Evolutionary conservation across 139 green algal species (phyloP).

Genomic region (Closterium sp.): DNA sequence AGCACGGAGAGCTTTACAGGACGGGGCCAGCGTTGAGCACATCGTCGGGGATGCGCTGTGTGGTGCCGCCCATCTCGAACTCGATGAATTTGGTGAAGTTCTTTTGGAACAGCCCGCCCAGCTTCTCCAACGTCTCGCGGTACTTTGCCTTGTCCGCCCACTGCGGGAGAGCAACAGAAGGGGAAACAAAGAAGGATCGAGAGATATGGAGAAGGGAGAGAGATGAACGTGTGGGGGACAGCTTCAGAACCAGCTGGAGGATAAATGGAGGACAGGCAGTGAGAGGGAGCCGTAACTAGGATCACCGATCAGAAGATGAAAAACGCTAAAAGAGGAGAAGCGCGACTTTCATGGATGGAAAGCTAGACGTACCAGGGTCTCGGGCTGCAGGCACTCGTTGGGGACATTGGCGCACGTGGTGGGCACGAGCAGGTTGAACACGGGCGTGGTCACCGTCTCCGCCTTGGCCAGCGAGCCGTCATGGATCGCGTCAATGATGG

Average conservation of each 20-base stretch:
- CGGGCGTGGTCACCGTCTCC: constrained; percentile 61
- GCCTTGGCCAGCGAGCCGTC: constrained; percentile 68
- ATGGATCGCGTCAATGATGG: constrained; percentile 96
- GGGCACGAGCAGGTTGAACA: constrained; percentile 87
- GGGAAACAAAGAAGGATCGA: background rate
- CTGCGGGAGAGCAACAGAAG: background rate
- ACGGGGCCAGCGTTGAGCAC: constrained; percentile 9
- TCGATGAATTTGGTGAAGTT: constrained; percentile 47
- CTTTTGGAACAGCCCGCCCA: constrained; percentile 40
- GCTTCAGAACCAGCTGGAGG: too few species aligned
- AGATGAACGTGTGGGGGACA: background rate
- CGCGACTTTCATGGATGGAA: background rate
- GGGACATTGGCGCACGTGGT: constrained; percentile 68
- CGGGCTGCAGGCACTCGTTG: constrained; percentile 63
- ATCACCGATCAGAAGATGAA: background rate
- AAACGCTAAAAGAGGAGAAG: too few species aligned
- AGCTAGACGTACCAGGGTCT: constrained; percentile 8
- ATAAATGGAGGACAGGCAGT: too few species aligned
- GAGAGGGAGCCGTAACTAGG: too few species aligned
- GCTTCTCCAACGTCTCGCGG: constrained; percentile 27
- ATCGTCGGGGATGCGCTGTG: background rate
- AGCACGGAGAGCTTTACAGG: background rate
- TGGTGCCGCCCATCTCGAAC: constrained; percentile 24
- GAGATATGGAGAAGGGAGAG: background rate
- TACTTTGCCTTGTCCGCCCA: constrained; percentile 42